Percentiles rank a stretch among this genome's conserved stretches.
These are phyloP conservation scores for Biscutella laevigata DNA, from an alignment of 441 rosid species.

Conservation along the genomic window DNA sequence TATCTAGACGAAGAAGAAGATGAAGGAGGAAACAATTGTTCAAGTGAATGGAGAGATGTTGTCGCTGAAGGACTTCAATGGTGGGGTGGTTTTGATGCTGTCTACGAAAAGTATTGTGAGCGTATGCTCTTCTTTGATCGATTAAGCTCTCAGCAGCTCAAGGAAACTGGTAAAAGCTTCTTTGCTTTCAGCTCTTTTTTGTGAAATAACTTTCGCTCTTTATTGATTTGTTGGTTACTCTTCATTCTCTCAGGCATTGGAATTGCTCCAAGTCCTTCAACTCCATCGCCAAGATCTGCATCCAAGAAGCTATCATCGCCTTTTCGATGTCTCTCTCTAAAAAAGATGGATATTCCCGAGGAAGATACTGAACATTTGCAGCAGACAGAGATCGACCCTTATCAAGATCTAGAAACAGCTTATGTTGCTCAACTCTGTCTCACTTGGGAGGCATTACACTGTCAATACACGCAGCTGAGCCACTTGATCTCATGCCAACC, in stretches of 20 bases:
- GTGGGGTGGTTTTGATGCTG: constrained; percentile 96
- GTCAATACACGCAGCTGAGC: constrained; percentile 78
- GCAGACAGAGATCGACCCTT: constrained; percentile 36
- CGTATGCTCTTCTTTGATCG: constrained; percentile 83
- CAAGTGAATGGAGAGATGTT: constrained; percentile 79
- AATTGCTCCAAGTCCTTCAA: constrained; percentile 45
- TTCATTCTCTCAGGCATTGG: constrained; percentile 24
- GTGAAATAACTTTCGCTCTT: not conserved
- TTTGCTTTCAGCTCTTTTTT: constrained; percentile 10
- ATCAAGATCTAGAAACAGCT: constrained; percentile 71
- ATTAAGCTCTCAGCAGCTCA: constrained; percentile 56
- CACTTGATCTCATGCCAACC: constrained; percentile 65
- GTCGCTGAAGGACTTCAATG: constrained; percentile 83
- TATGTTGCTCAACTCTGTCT: constrained; percentile 88
- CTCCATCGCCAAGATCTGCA: constrained; percentile 80
- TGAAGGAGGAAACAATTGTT: constrained; percentile 50
- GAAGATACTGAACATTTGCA: constrained; percentile 60
- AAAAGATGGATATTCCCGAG: constrained; percentile 56
- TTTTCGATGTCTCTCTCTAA: constrained; percentile 76
- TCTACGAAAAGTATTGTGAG: constrained; percentile 79
- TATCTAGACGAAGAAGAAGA: constrained; percentile 30
- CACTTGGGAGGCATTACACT: constrained; percentile 97
- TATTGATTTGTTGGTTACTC: not conserved
- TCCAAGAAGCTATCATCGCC: constrained; percentile 79
- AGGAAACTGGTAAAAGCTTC: constrained; percentile 47